Conservation (phyloP, 768 basidiomycete genomes). For the Fomitopsis serialis region DNA sequence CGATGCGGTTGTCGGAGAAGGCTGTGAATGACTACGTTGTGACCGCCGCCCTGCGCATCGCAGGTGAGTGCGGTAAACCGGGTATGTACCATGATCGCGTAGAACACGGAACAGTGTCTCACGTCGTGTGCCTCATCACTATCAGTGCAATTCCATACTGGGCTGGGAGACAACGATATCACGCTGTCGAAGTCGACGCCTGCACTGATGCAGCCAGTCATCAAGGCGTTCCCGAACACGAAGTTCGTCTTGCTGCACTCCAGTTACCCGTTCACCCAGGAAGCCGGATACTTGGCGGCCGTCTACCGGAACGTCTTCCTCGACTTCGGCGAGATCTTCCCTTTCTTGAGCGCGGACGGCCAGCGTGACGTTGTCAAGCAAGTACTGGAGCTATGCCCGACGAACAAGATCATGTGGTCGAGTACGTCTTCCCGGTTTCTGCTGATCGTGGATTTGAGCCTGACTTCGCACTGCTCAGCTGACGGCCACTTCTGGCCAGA, state of each 20-base stretch:
- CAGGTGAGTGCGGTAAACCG: slow-evolving; percentile 50
- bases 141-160: slow-evolving; percentile 89
- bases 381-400: slow-evolving; percentile 66
- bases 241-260: slow-evolving; percentile 68
- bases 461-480: slow-evolving; percentile 28
- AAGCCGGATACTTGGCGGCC: slow-evolving; percentile 71
- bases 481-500: slow-evolving; percentile 79
- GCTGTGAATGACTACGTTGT: slow-evolving; percentile 65
- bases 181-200: slow-evolving; percentile 53
- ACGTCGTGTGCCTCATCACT: not conserved
- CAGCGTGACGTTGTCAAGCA: slow-evolving; percentile 57
- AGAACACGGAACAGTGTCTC: not conserved
- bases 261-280: slow-evolving; percentile 73
- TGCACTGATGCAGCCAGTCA: slow-evolving; percentile 60
- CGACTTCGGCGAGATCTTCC: slow-evolving; percentile 80
- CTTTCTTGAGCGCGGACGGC: slow-evolving; percentile 56
- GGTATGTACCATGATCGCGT: slow-evolving; percentile 32
- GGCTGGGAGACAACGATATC: slow-evolving; percentile 73
- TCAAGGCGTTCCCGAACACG: slow-evolving; percentile 55
- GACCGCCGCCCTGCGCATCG: slow-evolving; percentile 45
- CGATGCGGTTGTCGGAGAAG: slow-evolving; percentile 55
- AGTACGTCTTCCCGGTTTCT: slow-evolving; percentile 37
- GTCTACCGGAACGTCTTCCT: slow-evolving; percentile 72
- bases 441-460: not conserved
- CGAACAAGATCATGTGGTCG: slow-evolving; percentile 79